These are phyloP conservation scores for Leptomonas pyrrhocoris DNA, from an alignment of 208 protist species.

Conservation along the genomic window DNA sequence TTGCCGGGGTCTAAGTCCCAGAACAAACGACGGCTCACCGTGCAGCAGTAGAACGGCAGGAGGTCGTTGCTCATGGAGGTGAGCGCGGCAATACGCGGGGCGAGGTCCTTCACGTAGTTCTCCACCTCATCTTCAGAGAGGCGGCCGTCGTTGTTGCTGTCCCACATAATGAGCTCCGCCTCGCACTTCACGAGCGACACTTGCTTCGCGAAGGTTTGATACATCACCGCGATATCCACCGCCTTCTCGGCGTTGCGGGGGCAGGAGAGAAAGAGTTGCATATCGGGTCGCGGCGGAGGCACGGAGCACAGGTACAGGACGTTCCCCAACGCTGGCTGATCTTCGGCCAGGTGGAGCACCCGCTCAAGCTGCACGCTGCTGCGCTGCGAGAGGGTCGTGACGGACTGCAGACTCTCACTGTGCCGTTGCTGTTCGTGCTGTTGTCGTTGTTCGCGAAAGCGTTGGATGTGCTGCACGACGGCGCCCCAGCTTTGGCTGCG, in stretches of 20 bases:
- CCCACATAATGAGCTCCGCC: constrained; percentile 84
- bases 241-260: constrained; percentile 49
- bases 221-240: constrained; percentile 71
- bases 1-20: constrained; percentile 86
- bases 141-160: constrained; percentile 84
- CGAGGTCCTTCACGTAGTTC: constrained; percentile 80
- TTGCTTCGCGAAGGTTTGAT: constrained; percentile 75
- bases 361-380: constrained; percentile 24
- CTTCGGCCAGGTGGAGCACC: constrained; percentile 24
- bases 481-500: constrained; percentile 13
- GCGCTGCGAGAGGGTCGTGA: constrained; percentile 3
- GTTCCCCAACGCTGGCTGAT: constrained; percentile 50
- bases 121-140: constrained; percentile 91
- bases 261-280: constrained; percentile 74
- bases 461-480: constrained; percentile 16
- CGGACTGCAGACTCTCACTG: background rate
- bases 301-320: constrained; percentile 53
- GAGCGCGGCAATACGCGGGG: constrained; percentile 76
- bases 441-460: constrained; percentile 15
- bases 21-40: constrained; percentile 88
- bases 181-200: constrained; percentile 88
- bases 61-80: constrained; percentile 56
- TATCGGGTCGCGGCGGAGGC: constrained; percentile 49
- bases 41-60: constrained; percentile 90
- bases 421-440: constrained; percentile 1